A percentile compares a stretch with the other conserved stretches of the same genome.
Conservation (phyloP, 257 asterid species). For the Plantago major region DNA sequence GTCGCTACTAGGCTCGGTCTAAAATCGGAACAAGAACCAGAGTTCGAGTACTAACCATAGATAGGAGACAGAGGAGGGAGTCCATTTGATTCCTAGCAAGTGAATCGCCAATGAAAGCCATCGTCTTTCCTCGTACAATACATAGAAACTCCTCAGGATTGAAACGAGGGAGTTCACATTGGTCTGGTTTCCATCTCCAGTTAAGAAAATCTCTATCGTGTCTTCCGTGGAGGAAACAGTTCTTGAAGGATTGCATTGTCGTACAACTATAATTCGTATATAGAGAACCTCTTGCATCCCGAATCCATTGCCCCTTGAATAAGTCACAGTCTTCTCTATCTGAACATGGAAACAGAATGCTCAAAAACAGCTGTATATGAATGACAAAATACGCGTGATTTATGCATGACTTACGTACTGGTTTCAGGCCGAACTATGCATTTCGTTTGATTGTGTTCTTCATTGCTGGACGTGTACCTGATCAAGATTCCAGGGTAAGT, state of each 20-base stretch:
- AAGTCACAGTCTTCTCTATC: not conserved
- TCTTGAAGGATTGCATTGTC: conserved; percentile 36
- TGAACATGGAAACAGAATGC: no score
- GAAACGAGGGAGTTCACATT: conserved; percentile 56
- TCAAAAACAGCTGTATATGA: no score
- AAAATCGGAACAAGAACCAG: no score
- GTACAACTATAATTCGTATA: not conserved
- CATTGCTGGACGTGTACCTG: no score
- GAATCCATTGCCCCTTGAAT: conserved; percentile 2
- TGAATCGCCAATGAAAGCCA: conserved; percentile 86
- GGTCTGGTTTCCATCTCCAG: conserved; percentile 68
- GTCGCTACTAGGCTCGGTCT: no score
- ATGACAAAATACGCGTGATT: no score
- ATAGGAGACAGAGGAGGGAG: conserved; percentile 57
- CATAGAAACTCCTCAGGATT: conserved; percentile 56
- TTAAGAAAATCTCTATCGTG: conserved; percentile 40
- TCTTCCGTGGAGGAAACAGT: conserved; percentile 62
- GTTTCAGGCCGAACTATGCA: no score
- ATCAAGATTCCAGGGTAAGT: no score
- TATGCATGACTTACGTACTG: no score
- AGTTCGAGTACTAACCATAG: conserved; percentile 37
- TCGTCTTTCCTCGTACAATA: conserved; percentile 39
- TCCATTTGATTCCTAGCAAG: conserved; percentile 78
- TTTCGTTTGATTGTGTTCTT: no score
- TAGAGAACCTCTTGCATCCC: not conserved